A percentile compares a stretch with the other conserved stretches of the same genome.
Evolutionary conservation across 441 rosid genomes (phyloP).

Genomic region (Biscutella laevigata): DNA sequence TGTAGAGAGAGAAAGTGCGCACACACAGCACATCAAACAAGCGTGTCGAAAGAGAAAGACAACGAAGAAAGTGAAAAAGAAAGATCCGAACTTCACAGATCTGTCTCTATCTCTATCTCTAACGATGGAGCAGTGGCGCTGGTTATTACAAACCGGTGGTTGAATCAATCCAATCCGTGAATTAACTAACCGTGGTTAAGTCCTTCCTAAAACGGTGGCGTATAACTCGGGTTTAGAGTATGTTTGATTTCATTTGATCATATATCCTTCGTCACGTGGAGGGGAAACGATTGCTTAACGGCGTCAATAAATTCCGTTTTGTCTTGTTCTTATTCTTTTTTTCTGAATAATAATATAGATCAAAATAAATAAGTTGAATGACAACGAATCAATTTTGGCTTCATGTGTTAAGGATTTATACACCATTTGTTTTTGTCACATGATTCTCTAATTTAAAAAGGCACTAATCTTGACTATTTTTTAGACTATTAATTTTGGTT

Average conservation of each 20-base stretch:
- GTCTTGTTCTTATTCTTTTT: neutral
- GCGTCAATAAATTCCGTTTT: slow-evolving; percentile 4
- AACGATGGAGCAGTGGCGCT: slow-evolving; percentile 12
- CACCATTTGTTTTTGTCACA: slow-evolving; percentile 15
- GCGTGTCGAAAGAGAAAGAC: slow-evolving; percentile 21
- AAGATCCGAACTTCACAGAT: slow-evolving; percentile 26
- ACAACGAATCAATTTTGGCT: slow-evolving; percentile 2
- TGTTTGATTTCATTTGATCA: neutral
- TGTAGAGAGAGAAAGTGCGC: slow-evolving; percentile 23
- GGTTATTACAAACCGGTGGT: too few relatives aligned
- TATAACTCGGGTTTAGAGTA: neutral
- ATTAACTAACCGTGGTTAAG: slow-evolving; percentile 18
- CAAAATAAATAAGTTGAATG: neutral
- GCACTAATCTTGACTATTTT: too few relatives aligned
- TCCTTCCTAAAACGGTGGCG: neutral
- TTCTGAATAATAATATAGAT: neutral
- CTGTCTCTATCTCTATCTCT: slow-evolving; percentile 13
- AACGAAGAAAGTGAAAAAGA: slow-evolving; percentile 18
- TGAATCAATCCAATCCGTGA: slow-evolving; percentile 10
- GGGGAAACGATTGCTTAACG: neutral
- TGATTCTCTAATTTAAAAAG: neutral
- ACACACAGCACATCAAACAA: slow-evolving; percentile 15
- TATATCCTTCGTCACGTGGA: slow-evolving; percentile 3
- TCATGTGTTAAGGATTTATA: slow-evolving; percentile 12
- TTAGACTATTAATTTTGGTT: too few relatives aligned